Base-by-base conservation (phyloP, 306 rosid genomes). In the Cajanus cajan region DNA sequence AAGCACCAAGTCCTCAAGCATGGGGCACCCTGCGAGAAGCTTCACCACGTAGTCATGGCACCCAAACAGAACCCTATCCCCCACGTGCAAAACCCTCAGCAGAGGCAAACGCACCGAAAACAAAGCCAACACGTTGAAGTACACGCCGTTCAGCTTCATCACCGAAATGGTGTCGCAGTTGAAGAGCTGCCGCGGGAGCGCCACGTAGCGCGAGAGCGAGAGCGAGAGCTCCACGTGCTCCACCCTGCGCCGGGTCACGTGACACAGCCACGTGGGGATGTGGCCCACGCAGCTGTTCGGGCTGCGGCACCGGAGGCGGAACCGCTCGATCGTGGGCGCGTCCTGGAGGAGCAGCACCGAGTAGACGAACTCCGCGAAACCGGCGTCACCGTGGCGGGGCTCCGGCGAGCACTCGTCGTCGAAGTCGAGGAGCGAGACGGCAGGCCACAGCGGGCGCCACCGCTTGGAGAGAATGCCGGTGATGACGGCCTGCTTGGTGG, bases 391-490 rank as follows among this genome's bases (percentile, higher is more conserved):
- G 0, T 1, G 74, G 44, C 28, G 13, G 16, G 43, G 12, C 7
- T 18, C 73, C 31, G 12, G 4, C 5, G 79, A 31, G 14, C 33
- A 41, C 16, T 73, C 76, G 12, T 73, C 76, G 31, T 80, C 80
- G 19, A 86, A 65, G 65, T 69, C 83, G 6, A 57, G 41, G 11
- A 37, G 3, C 1, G 80, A 36, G 16, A 78, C 55, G 5, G 33
- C 37, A 5, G 74, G 44, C 88, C 88, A 84, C 7, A 84, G 70
- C 0, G 31, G 62, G 9, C 58, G 78, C 90, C 88, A 84, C 19
- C 83, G 73, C 10, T 71, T 81, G 1, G 88, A 81, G 36, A 83
- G 80, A 40, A 81, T 39, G 71, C 67, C 67, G 51, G 90, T 87
- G 6, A 7, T 15, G 11, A 84, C 81, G 4, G 86, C 73, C 7